Conservation (phyloP, 1,284 basidiomycete species). For the Trametes sp. region DNA sequence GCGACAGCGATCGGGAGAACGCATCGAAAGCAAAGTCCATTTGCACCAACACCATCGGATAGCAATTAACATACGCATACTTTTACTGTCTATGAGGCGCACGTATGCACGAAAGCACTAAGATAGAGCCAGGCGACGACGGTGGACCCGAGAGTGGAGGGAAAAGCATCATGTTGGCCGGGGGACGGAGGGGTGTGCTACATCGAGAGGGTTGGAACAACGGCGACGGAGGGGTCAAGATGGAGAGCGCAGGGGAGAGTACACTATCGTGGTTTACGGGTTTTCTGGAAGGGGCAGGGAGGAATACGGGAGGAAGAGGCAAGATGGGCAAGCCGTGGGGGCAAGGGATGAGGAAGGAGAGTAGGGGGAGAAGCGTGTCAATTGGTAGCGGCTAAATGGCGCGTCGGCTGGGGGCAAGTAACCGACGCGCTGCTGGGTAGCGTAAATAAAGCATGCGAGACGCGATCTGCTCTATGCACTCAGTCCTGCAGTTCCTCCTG, state of each 20-base stretch:
- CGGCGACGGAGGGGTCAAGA: constrained; percentile 28
- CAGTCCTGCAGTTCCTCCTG: constrained; percentile 51
- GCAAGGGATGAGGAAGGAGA: not conserved
- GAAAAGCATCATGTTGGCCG: constrained; percentile 34
- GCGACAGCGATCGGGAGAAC: not conserved
- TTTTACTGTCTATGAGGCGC: constrained; percentile 42
- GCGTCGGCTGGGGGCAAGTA: constrained; percentile 1
- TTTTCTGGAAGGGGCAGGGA: constrained; percentile 21
- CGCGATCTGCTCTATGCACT: constrained; percentile 18
- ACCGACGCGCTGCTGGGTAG: constrained; percentile 8
- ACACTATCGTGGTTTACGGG: constrained; percentile 28
- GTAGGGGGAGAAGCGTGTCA: constrained; percentile 1
- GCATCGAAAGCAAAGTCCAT: constrained; percentile 30
- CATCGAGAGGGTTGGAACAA: constrained; percentile 28
- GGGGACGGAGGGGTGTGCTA: constrained; percentile 28
- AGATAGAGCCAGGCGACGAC: constrained; percentile 37
- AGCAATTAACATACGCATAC: constrained; percentile 41
- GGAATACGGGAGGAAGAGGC: constrained; percentile 20
- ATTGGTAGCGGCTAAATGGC: constrained; percentile 8
- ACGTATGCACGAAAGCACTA: constrained; percentile 45
- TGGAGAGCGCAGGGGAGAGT: constrained; percentile 25
- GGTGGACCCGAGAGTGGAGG: constrained; percentile 28
- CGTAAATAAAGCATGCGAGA: constrained; percentile 21
- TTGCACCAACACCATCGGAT: constrained; percentile 31
- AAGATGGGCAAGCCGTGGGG: constrained; percentile 3